Evolutionary conservation across 176 grass and related monocot species (phyloP), one percentile per base, ranked within the genome.

Genomic region (Melocanna baccifera): DNA sequence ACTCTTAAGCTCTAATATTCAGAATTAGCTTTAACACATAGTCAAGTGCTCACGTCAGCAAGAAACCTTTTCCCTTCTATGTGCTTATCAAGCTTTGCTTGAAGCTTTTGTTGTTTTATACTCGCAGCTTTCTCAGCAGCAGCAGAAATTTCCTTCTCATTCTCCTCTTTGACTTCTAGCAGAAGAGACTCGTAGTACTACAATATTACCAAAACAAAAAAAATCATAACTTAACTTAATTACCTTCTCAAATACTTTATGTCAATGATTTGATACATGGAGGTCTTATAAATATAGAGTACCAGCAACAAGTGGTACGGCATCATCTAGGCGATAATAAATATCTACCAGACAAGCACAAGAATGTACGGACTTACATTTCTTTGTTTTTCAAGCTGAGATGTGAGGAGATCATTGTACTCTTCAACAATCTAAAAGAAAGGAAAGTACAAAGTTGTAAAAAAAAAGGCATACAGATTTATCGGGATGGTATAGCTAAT

Each of bases 371-470:
- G 16, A 87, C 89, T 89, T 92, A 98, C 96, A 85, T 98, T 98
- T 94, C 96, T 95, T 91, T 98, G 91, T 69, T 98, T 98, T 76
- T 98, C 96, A 64, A 98, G 91, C 86, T 98, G 91, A 83, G 88
- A 95, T 28, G 93, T 92, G 45, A 98, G 85, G 12, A 98, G 93
- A 75, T 95, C 92, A 86, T 98, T 95, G 86, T 95, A 98, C 81
- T 98, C 96, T 79, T 82, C 83, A 86, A 90, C 86, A 81, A 98
- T 89, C 96, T 98, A 88, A 37, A 86, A 81, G 56, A 83, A 76
- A 45, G 69, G 53, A 61, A 89, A 83, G 15, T 63, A 9, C 56
- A 82, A 68, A 77, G 12, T 28, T 53, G 19, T 72, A 29, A 78
- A 52, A 51, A 14, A 87, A 14, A 87, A 65, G 11, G 43, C 0